These are phyloP conservation scores for Barnettozyma sucrosica DNA, from an alignment of 805 yeast species.

Conservation along the genomic window DNA sequence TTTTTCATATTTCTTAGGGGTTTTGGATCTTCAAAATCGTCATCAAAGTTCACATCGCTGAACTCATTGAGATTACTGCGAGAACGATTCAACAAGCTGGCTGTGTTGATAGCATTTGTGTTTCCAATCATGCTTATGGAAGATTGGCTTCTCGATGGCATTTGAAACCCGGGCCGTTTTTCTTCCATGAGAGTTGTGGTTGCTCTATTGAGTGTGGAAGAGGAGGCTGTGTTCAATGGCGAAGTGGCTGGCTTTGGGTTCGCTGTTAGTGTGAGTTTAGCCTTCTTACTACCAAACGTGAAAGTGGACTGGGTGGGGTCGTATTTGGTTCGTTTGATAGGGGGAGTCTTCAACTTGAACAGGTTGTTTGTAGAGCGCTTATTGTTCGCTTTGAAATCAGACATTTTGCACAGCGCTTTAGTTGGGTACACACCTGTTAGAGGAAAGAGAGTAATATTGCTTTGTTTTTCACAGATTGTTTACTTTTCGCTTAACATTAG, in stretches of 20 bases:
- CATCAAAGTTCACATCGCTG: not conserved
- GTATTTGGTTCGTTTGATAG: conserved; percentile 2
- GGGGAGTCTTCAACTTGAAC: conserved; percentile 6
- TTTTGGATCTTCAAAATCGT: conserved; percentile 2
- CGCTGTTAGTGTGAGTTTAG: not conserved
- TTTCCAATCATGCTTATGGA: not conserved
- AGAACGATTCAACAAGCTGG: not conserved
- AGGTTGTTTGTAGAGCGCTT: not conserved
- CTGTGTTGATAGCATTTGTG: not conserved
- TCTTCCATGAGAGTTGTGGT: not conserved
- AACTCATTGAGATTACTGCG: not conserved
- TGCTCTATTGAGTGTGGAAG: not conserved
- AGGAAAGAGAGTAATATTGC: not conserved
- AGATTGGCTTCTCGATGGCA: conserved; percentile 2
- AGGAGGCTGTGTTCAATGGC: not conserved
- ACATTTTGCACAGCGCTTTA: not conserved
- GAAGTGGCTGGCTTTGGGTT: not conserved
- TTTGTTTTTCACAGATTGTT: not conserved
- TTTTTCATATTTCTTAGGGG: conserved; percentile 10
- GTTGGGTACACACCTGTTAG: too few species aligned
- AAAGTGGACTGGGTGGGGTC: conserved; percentile 8
- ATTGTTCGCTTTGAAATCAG: not conserved
- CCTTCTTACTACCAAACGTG: conserved; percentile 1
- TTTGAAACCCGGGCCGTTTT: not conserved
- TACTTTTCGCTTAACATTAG: not conserved